phyloP scores from a whole-genome alignment of 23 red algal species.

The Agarophyton chilense region DNA sequence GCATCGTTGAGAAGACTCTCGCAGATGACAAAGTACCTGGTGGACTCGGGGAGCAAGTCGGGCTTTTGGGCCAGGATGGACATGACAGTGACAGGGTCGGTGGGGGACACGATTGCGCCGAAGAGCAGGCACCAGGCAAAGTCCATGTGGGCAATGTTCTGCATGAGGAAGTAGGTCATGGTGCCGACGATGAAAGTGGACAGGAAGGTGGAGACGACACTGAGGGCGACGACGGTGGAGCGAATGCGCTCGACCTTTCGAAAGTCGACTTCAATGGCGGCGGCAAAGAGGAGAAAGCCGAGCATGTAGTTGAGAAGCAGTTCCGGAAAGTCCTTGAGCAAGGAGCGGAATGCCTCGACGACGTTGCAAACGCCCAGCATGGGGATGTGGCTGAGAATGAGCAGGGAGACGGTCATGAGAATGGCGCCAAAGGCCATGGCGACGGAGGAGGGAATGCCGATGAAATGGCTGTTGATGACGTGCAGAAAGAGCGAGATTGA shows the following conservation, averaged over 20 bases:
- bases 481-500: constrained; percentile 72
- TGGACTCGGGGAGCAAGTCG: constrained; percentile 78
- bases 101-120: constrained; percentile 97
- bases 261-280: constrained; percentile 94
- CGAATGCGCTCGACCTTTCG: constrained; percentile 85
- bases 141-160: constrained; percentile 67
- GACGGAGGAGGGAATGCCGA: constrained; percentile 67
- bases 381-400: constrained; percentile 69
- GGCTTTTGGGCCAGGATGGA: constrained; percentile 87
- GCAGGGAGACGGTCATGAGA: constrained; percentile 62
- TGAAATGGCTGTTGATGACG: constrained; percentile 74
- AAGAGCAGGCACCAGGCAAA: constrained; percentile 93
- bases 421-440: constrained; percentile 81
- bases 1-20: constrained; percentile 99
- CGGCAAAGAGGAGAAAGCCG: constrained; percentile 94
- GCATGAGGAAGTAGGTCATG: constrained; percentile 80
- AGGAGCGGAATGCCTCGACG: constrained; percentile 60
- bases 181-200: constrained; percentile 73
- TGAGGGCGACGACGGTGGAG: constrained; percentile 74
- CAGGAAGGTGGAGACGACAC: constrained; percentile 71
- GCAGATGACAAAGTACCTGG: constrained; percentile 88
- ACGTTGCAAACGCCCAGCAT: constrained; percentile 32
- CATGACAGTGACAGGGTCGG: constrained; percentile 95
- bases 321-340: constrained; percentile 85
- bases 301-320: constrained; percentile 92